Conservation (phyloP, 148 eudicot genomes). For the Suaeda aralocaspica region DNA sequence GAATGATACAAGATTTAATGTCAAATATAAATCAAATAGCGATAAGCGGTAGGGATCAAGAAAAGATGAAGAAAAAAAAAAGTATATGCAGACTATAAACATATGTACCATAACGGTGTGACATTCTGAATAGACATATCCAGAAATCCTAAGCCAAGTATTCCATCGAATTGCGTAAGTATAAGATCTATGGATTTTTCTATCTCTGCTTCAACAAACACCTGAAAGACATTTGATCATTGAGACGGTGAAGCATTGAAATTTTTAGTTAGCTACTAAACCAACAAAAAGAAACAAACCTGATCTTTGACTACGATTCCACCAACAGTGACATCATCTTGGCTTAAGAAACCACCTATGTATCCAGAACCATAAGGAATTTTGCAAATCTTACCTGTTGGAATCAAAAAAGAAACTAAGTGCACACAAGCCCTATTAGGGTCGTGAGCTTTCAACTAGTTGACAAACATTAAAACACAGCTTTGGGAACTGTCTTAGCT, state of each 20-base stretch:
- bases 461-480: neutral
- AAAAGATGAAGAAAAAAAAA: neutral
- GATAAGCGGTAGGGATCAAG: neutral
- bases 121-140: constrained; percentile 42
- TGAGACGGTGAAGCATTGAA: constrained; percentile 12
- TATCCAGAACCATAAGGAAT: constrained; percentile 35
- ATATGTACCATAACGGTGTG: constrained; percentile 49
- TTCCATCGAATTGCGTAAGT: constrained; percentile 52
- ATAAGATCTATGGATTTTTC: constrained; percentile 49
- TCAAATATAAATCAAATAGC: neutral
- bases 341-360: constrained; percentile 30
- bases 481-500: neutral
- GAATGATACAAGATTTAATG: neutral
- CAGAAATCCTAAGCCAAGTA: constrained; percentile 65
- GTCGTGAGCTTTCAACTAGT: neutral
- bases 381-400: constrained; percentile 32
- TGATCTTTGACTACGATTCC: constrained; percentile 30
- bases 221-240: constrained; percentile 21
- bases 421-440: neutral
- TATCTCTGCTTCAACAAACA: constrained; percentile 43
- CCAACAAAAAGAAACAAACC: constrained; percentile 16
- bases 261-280: neutral
- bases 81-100: constrained; percentile 2
- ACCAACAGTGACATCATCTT: constrained; percentile 34
- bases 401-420: constrained; percentile 4